Evolutionary conservation across 1,284 basidiomycete species (phyloP).

Genomic region (Lentinula novae-zelandiae): DNA sequence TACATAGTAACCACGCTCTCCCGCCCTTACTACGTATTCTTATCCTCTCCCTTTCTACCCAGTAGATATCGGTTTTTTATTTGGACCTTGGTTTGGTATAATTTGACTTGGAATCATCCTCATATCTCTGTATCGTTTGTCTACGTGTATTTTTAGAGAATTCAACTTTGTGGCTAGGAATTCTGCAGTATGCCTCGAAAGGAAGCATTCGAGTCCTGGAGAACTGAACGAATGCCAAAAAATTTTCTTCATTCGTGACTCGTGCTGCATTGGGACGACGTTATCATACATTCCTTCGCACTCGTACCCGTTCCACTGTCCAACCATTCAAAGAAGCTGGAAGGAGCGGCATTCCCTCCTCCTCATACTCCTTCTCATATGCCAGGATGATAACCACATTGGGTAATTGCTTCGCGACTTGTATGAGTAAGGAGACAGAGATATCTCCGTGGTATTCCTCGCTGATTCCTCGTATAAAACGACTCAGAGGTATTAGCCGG

Average conservation of each 20-base stretch:
- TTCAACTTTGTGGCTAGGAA: neutral
- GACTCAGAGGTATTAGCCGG: neutral
- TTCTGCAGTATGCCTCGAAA: too few relatives aligned
- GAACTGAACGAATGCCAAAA: neutral
- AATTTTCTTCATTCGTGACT: too few relatives aligned
- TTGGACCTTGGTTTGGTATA: neutral
- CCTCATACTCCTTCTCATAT: slow-evolving; percentile 7
- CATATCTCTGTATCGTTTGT: neutral
- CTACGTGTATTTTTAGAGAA: neutral
- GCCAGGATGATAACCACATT: slow-evolving; percentile 10
- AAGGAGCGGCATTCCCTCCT: slow-evolving; percentile 8
- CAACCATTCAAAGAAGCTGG: slow-evolving; percentile 7
- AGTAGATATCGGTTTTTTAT: neutral
- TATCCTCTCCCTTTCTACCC: too few relatives aligned
- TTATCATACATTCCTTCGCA: neutral
- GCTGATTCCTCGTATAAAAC: neutral
- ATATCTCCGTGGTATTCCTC: slow-evolving; percentile 2
- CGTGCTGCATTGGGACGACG: neutral
- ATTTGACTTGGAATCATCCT: neutral
- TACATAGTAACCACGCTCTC: too few relatives aligned
- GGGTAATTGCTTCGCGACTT: neutral
- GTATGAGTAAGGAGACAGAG: neutral
- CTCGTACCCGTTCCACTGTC: neutral
- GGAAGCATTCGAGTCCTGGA: too few relatives aligned
- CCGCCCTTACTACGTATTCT: neutral